These are phyloP conservation scores for Chrysoporthe austroafricana DNA, from an alignment of 2,329 filamentous ascomycete genomes.

Conservation along the genomic window DNA sequence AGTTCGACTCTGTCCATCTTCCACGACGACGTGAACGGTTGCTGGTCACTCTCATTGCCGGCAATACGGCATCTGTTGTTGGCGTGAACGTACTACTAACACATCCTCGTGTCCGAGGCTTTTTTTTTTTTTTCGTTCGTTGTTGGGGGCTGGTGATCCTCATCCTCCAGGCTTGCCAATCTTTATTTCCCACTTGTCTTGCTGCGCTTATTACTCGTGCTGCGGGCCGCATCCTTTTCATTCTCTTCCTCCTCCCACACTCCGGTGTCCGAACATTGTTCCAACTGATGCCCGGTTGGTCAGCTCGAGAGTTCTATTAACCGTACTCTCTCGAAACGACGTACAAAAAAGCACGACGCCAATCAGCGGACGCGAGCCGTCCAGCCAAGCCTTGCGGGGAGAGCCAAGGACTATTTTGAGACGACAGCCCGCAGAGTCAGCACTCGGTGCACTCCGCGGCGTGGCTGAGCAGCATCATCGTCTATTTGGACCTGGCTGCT, in stretches of 20 bases:
- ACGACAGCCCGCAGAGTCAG: slow-evolving; percentile 1
- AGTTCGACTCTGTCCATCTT: slow-evolving; percentile 9
- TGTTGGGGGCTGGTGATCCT: slow-evolving; percentile 19
- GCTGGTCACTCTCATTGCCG: not conserved
- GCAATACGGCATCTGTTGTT: not conserved
- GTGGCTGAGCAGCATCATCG: slow-evolving; percentile 22
- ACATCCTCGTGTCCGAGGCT: not conserved
- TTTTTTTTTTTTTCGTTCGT: not conserved
- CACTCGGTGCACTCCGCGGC: slow-evolving; percentile 13
- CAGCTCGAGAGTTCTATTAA: not conserved
- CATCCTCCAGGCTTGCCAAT: slow-evolving; percentile 14
- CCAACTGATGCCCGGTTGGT: not conserved
- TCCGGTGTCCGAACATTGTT: not conserved
- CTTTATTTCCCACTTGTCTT: not conserved
- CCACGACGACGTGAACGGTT: not conserved
- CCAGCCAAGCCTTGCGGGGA: not conserved
- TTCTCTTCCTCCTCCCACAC: no score
- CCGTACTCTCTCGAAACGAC: not conserved
- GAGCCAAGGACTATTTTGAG: not conserved
- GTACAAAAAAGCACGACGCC: slow-evolving; percentile 2
- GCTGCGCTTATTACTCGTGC: not conserved
- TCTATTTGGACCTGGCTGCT: not conserved
- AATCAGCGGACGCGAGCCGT: slow-evolving; percentile 8
- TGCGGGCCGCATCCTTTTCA: not conserved
- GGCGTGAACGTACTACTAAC: not conserved